These are phyloP conservation scores for Plasmodium billcollinsi DNA, from an alignment of 169 alveolate species.

Conservation along the genomic window DNA sequence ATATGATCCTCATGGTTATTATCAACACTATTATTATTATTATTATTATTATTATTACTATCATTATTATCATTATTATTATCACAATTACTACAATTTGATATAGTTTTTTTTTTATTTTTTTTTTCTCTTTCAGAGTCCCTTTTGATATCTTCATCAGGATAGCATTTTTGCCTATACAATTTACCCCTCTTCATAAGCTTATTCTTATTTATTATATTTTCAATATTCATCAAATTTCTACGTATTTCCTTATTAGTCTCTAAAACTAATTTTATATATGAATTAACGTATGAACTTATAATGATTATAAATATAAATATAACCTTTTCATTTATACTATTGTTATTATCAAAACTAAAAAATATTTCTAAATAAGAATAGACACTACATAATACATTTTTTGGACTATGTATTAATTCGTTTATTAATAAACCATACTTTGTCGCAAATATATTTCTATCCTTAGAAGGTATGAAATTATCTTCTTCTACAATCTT, in stretches of 20 bases:
- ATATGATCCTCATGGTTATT: too few relatives aligned
- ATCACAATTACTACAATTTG: neutral
- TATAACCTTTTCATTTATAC: conserved; percentile 21
- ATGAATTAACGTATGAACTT: conserved; percentile 54
- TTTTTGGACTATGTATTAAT: conserved; percentile 73
- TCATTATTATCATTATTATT: neutral
- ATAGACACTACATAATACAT: conserved; percentile 60
- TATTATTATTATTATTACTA: neutral
- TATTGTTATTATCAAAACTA: conserved; percentile 54
- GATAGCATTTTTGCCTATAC: too few relatives aligned
- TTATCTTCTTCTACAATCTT: conserved; percentile 77
- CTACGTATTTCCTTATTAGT: conserved; percentile 48
- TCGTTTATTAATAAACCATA: conserved; percentile 88
- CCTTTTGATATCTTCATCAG: too few relatives aligned
- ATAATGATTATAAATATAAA: conserved; percentile 54
- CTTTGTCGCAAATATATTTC: conserved; percentile 84
- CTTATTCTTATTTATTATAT: conserved; percentile 30
- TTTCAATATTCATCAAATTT: conserved; percentile 39
- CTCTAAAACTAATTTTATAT: conserved; percentile 35
- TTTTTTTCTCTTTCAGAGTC: neutral
- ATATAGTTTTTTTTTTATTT: neutral
- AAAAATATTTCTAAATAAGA: conserved; percentile 56
- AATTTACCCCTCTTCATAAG: neutral
- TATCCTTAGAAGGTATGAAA: conserved; percentile 81
- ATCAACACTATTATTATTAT: neutral